phyloP scores from a whole-genome alignment of 495 filamentous ascomycete species.

The Xylaria nigripes region DNA sequence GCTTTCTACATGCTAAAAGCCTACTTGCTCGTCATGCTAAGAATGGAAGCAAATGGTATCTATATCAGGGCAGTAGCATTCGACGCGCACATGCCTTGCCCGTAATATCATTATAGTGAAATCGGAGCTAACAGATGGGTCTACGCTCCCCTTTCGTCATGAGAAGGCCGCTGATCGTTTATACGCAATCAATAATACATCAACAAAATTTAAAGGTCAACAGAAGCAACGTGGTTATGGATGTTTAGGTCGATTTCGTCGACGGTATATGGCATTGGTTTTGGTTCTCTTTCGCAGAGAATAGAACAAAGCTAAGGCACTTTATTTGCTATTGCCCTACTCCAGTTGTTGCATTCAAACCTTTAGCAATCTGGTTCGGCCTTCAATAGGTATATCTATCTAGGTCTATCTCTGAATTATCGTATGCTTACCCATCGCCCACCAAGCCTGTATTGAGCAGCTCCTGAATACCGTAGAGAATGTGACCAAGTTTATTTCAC shows the following conservation, averaged over 20 bases:
- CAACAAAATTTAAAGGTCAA: not conserved
- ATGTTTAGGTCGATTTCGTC: not conserved
- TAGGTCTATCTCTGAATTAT: not conserved
- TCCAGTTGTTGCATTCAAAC: not conserved
- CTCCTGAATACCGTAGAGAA: not conserved
- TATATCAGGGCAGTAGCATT: not conserved
- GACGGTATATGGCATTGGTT: not conserved
- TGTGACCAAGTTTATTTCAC: not conserved
- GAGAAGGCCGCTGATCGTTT: not conserved
- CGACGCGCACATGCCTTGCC: slow-evolving; percentile 1
- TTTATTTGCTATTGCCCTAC: not conserved
- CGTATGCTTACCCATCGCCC: not conserved
- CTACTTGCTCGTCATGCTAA: not conserved
- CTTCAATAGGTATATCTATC: not conserved
- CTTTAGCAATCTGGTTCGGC: not conserved
- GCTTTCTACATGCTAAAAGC: not conserved
- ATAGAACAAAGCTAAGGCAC: not conserved
- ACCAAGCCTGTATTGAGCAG: not conserved
- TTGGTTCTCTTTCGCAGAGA: not conserved
- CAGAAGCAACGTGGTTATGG: not conserved
- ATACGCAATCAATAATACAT: not conserved
- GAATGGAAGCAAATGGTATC: not conserved
- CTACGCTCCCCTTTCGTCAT: not conserved
- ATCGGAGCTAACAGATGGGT: not conserved
- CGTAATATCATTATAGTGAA: not conserved